Base-by-base conservation (phyloP, 2,329 filamentous ascomycete species). In the Beauveria sp. region DNA sequence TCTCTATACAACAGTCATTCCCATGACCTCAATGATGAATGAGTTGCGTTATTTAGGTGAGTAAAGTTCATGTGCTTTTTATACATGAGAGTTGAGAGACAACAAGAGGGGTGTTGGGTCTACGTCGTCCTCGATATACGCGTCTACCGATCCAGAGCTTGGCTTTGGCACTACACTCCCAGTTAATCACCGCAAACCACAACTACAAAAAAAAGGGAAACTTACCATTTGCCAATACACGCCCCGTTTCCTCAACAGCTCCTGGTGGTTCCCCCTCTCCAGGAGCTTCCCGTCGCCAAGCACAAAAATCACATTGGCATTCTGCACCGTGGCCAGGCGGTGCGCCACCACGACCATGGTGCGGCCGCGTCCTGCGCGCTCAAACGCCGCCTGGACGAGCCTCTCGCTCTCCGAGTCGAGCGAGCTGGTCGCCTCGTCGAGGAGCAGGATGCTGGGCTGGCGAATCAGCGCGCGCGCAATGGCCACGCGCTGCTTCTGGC, bases 261-360 rank as follows among this genome's bases (percentile, higher is more conserved):
- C 82, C 1, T 62, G 62, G 63, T 85, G 82, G 20, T 69, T 83
- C 12, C 82, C 82, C 69, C 79, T 74, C 70, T 85, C 82, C 12
- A 85, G 68, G 49, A 85, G 74, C 65, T 77, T 81, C 26, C 87
- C 74, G 63, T 86, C 81, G 12, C 88, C 88, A 53, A 95, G 83
- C 0, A 93, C 89, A 67, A 90, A 91, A 47, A 93, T 93, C n/a
- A 86, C 77, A 70, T 93, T 86, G 1, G 89, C 88, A 66, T 92
- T 88, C 71, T 90, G 89, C 22, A 93, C 86, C 14, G 88, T 93
- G 0, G 87, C 87, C 54, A 93, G 77, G 16, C 90, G 79, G 71
- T 93, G 90, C 1, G 90, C 90, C 12, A 95, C 89, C 3, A 89
- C 88, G 3, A 95, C 78, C 63, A 89, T 90, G 2, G 90, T 86